These are phyloP conservation scores for Zalaria obscura DNA, from an alignment of 2,329 filamentous ascomycete genomes.

Conservation along the genomic window DNA sequence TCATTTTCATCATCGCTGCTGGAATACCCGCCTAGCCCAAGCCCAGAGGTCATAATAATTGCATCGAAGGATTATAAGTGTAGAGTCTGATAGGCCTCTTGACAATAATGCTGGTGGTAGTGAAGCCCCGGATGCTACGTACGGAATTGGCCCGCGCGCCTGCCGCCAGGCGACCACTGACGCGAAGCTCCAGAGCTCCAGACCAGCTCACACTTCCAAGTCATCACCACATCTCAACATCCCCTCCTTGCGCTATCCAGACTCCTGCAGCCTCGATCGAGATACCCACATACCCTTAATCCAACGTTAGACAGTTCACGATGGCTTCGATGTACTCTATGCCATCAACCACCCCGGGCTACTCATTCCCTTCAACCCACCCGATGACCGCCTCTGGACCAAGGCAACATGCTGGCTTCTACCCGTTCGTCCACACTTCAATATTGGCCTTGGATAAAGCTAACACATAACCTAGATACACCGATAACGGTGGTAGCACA, in stretches of 20 bases:
- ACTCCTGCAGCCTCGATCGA: no score
- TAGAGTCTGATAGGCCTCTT: no score
- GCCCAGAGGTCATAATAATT: conserved; percentile 12
- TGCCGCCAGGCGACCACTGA: no score
- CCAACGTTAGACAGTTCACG: conserved; percentile 8
- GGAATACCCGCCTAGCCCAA: conserved; percentile 28
- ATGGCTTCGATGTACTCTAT: conserved; percentile 43
- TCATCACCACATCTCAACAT: neutral
- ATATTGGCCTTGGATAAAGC: no score
- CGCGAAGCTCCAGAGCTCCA: no score
- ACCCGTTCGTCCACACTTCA: conserved; percentile 52
- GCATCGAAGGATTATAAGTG: no score
- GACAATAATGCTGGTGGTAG: no score
- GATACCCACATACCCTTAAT: no score
- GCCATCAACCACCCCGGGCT: conserved; percentile 39
- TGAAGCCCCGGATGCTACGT: no score
- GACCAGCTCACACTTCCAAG: no score
- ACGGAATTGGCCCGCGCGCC: no score
- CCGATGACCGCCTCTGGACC: conserved; percentile 31
- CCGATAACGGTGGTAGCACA: conserved; percentile 94
- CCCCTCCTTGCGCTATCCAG: no score
- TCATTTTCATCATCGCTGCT: conserved; percentile 32
- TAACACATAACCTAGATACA: conserved; percentile 48
- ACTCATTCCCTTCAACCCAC: conserved; percentile 42
- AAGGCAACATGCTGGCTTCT: conserved; percentile 63